Conservation (phyloP, 2,329 filamentous ascomycete genomes). For the Penicillium sp. region DNA sequence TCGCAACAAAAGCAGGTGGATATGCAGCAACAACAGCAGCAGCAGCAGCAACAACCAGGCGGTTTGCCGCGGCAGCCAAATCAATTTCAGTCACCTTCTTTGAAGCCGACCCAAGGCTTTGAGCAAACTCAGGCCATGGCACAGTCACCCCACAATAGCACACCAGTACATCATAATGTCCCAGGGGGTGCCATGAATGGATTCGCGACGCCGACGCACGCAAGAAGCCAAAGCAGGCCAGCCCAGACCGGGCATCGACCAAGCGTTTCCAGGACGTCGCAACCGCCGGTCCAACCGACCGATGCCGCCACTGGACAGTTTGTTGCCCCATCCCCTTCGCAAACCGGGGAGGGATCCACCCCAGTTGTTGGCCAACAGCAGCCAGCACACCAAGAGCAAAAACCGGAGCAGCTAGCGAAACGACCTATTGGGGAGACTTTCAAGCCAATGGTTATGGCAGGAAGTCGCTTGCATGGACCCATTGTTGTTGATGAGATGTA, state of each 20-base stretch:
- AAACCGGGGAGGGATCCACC: slow-evolving; percentile 27
- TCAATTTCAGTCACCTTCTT: slow-evolving; percentile 44
- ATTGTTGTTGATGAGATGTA: slow-evolving; percentile 64
- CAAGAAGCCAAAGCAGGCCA: slow-evolving; percentile 34
- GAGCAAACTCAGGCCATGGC: slow-evolving; percentile 34
- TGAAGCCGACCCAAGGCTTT: slow-evolving; percentile 51
- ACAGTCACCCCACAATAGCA: slow-evolving; percentile 33
- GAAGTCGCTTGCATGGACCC: slow-evolving; percentile 64
- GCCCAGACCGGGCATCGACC: slow-evolving; percentile 29
- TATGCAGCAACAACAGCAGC: slow-evolving; percentile 18
- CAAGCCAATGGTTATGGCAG: slow-evolving; percentile 46
- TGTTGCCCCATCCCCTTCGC: slow-evolving; percentile 29
- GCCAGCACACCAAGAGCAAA: slow-evolving; percentile 30
- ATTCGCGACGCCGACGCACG: slow-evolving; percentile 38
- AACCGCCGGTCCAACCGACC: slow-evolving; percentile 29
- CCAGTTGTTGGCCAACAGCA: slow-evolving; percentile 27
- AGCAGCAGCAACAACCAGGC: slow-evolving; percentile 41
- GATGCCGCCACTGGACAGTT: slow-evolving; percentile 31
- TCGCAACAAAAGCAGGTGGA: slow-evolving; percentile 44
- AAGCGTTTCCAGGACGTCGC: slow-evolving; percentile 35
- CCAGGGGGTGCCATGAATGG: slow-evolving; percentile 39
- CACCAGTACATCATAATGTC: slow-evolving; percentile 30
- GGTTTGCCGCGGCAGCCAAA: slow-evolving; percentile 38
- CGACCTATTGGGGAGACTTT: slow-evolving; percentile 45
- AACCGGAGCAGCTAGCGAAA: slow-evolving; percentile 34